These are phyloP conservation scores for Nakazawaea ernobii DNA, from an alignment of 805 yeast genomes.

Conservation along the genomic window DNA sequence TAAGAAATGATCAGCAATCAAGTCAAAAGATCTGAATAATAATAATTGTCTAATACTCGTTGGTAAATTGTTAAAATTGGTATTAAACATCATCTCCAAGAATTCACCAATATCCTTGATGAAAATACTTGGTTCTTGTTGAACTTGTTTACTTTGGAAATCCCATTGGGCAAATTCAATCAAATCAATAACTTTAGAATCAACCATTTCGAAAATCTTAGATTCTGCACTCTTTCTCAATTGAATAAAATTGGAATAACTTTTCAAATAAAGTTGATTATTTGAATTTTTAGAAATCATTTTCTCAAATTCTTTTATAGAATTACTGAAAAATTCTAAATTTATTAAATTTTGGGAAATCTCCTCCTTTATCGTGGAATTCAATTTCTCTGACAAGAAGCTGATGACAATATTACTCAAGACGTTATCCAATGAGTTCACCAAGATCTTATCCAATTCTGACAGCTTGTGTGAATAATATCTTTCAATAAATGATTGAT, in stretches of 20 bases:
- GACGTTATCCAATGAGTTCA: constrained; percentile 60
- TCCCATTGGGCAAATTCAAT: constrained; percentile 82
- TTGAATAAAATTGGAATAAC: constrained; percentile 41
- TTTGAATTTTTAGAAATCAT: constrained; percentile 29
- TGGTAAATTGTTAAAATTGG: constrained; percentile 81
- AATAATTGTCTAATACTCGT: constrained; percentile 69
- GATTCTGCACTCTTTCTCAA: constrained; percentile 72
- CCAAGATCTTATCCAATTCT: constrained; percentile 54
- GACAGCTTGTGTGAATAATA: constrained; percentile 61
- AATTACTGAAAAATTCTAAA: constrained; percentile 76
- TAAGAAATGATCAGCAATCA: constrained; percentile 67
- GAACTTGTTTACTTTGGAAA: constrained; percentile 55
- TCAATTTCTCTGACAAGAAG: constrained; percentile 54
- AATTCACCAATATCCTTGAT: constrained; percentile 82
- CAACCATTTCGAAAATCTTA: constrained; percentile 77
- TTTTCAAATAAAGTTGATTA: constrained; percentile 33
- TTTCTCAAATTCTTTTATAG: constrained; percentile 64
- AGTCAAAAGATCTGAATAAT: constrained; percentile 83
- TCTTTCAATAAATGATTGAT: constrained; percentile 58
- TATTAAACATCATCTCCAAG: constrained; percentile 76
- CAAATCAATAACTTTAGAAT: constrained; percentile 70
- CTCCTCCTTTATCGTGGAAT: constrained; percentile 79
- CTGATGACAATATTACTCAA: constrained; percentile 61
- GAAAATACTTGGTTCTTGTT: constrained; percentile 62
- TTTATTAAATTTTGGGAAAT: constrained; percentile 85